Conservation (phyloP, 306 rosid genomes). For the Urtica urens region DNA sequence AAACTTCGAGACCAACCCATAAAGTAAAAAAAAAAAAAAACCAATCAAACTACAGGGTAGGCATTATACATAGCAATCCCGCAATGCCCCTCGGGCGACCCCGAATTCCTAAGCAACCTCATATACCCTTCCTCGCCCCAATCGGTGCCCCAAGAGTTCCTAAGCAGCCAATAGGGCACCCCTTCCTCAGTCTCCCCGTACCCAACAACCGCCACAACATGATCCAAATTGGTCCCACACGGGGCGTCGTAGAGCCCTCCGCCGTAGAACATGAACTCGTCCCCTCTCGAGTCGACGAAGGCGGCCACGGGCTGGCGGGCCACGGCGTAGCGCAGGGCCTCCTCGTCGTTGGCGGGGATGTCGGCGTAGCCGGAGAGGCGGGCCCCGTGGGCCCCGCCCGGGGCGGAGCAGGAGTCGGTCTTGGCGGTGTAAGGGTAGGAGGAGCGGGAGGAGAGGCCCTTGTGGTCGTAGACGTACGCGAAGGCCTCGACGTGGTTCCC, state of each 20-base stretch:
- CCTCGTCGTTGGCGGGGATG: constrained; percentile 2
- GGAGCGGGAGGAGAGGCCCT: constrained; percentile 4
- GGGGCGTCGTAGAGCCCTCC: constrained; percentile 14
- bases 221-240: constrained; percentile 7
- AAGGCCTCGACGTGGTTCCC: background rate
- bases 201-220: constrained; percentile 16
- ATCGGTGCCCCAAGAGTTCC: constrained; percentile 21
- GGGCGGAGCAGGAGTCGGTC: background rate
- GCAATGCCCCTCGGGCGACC: background rate
- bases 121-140: constrained; percentile 31
- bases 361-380: background rate
- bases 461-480: background rate
- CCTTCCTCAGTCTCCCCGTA: constrained; percentile 14
- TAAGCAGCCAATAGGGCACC: constrained; percentile 15
- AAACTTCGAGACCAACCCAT: too few relatives aligned
- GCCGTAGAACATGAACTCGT: constrained; percentile 8
- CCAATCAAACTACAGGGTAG: too few relatives aligned
- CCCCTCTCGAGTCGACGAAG: background rate
- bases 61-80: constrained; percentile 2
- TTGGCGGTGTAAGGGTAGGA: constrained; percentile 12
- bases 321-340: constrained; percentile 6
- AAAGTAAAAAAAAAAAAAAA: too few relatives aligned
- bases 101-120: constrained; percentile 7
- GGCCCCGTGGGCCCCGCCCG: constrained; percentile 1
- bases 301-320: constrained; percentile 16